Conservation (phyloP, 1,284 basidiomycete species). For the Trichosporon sp. region DNA sequence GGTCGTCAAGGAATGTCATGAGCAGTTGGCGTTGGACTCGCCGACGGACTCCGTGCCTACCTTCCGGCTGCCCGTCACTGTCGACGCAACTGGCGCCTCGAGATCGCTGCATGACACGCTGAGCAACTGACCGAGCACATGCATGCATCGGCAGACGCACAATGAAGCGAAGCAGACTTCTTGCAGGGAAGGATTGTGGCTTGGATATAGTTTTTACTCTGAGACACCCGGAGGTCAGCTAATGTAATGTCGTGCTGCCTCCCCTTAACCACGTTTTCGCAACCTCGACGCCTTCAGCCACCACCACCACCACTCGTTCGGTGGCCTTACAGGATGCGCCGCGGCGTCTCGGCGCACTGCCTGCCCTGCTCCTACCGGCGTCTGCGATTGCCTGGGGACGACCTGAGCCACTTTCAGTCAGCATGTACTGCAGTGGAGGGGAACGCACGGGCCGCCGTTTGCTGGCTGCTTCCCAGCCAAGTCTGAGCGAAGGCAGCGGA, state of each 20-base stretch:
- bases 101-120: neutral
- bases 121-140: neutral
- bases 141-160: neutral
- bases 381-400: neutral
- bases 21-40: too few relatives aligned
- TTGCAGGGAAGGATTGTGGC: neutral
- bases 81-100: too few relatives aligned
- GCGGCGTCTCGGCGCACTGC: neutral
- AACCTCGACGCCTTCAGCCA: neutral
- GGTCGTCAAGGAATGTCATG: too few relatives aligned
- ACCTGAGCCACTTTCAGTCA: neutral
- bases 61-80: too few relatives aligned
- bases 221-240: neutral
- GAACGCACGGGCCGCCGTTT: neutral
- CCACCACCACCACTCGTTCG: neutral
- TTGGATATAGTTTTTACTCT: neutral
- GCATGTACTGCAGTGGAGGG: neutral
- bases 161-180: neutral
- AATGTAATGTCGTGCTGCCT: neutral
- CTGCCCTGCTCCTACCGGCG: neutral
- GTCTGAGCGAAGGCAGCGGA: neutral
- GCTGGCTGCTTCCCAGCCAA: neutral
- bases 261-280: neutral
- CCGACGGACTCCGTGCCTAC: too few relatives aligned
- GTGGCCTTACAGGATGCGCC: neutral